These are phyloP conservation scores for Neurospora sp. DNA, from an alignment of 495 filamentous ascomycete genomes.

Conservation along the genomic window DNA sequence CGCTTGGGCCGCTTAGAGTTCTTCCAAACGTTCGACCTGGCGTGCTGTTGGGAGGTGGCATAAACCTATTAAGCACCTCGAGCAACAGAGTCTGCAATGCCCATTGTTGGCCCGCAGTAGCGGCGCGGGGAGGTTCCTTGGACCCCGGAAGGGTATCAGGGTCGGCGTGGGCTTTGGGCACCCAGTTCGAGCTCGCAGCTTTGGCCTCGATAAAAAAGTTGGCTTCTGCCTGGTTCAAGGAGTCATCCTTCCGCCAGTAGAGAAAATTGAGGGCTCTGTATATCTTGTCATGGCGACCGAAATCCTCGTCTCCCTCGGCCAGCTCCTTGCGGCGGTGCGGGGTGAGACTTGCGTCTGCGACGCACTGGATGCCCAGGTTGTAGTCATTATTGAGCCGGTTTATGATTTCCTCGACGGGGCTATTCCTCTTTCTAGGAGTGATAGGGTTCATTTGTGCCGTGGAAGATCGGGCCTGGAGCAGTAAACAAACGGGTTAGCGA, in stretches of 20 bases:
- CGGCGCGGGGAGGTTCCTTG: constrained; percentile 3
- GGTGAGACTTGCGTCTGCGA: constrained; percentile 12
- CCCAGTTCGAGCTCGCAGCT: constrained; percentile 11
- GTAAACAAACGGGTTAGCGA: background rate
- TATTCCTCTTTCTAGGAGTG: constrained; percentile 11
- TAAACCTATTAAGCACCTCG: constrained; percentile 3
- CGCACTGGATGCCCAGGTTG: constrained; percentile 6
- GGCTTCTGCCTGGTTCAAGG: constrained; percentile 4
- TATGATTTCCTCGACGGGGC: constrained; percentile 5
- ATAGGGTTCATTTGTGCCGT: constrained; percentile 1
- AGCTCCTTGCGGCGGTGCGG: constrained; percentile 7
- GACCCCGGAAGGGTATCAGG: constrained; percentile 5
- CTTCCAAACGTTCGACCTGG: background rate
- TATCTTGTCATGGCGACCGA: constrained; percentile 8
- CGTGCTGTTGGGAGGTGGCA: background rate
- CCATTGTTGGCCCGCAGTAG: constrained; percentile 2
- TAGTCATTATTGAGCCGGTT: constrained; percentile 15
- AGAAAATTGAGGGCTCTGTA: constrained; percentile 9
- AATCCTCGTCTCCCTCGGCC: constrained; percentile 3
- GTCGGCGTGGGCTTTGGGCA: constrained; percentile 6
- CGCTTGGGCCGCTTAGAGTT: background rate
- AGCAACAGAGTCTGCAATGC: constrained; percentile 12
- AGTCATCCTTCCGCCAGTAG: constrained; percentile 4
- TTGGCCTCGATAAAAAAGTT: constrained; percentile 13
- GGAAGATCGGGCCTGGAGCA: background rate